Percentiles rank a stretch among this genome's conserved stretches.
phyloP scores from a whole-genome alignment of 1,284 basidiomycete genomes.

The Inonotus obliquus region DNA sequence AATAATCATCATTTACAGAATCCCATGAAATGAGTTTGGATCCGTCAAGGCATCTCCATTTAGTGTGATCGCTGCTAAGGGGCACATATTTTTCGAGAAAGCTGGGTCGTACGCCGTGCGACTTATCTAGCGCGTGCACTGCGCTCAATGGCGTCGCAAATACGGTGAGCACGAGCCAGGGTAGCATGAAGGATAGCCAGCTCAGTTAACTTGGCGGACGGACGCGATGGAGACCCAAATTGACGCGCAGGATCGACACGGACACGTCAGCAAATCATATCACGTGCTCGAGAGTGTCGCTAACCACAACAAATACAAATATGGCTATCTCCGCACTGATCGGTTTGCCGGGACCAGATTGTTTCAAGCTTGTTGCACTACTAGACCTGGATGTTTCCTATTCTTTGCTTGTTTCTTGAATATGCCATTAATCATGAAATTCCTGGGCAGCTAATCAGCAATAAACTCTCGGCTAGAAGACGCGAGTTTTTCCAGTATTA shows the following conservation, averaged over 20 bases:
- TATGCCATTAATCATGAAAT: not conserved
- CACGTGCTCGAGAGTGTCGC: not conserved
- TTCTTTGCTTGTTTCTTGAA: not conserved
- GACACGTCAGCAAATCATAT: not conserved
- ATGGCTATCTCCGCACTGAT: not conserved
- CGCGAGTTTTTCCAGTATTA: not conserved
- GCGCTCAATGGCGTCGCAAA: slow-evolving; percentile 1
- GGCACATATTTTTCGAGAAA: slow-evolving; percentile 45
- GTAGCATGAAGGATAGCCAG: slow-evolving; percentile 6
- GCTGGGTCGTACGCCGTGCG: slow-evolving; percentile 44
- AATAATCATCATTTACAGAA: slow-evolving; percentile 92
- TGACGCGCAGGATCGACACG: not conserved
- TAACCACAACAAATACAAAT: not conserved
- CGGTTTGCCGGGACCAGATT: no score
- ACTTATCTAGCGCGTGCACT: slow-evolving; percentile 34
- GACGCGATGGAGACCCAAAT: not conserved
- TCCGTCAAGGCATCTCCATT: slow-evolving; percentile 71
- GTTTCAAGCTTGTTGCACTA: not conserved
- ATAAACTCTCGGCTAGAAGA: not conserved
- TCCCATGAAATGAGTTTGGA: slow-evolving; percentile 68
- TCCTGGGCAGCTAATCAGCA: not conserved
- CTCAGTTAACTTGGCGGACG: not conserved
- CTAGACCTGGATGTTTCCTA: not conserved
- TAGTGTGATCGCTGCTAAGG: slow-evolving; percentile 34
- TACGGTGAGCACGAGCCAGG: slow-evolving; percentile 14